Evolutionary conservation across 192 early-diverging fungal species (phyloP).

Genomic region (Powellomyces hirtus): DNA sequence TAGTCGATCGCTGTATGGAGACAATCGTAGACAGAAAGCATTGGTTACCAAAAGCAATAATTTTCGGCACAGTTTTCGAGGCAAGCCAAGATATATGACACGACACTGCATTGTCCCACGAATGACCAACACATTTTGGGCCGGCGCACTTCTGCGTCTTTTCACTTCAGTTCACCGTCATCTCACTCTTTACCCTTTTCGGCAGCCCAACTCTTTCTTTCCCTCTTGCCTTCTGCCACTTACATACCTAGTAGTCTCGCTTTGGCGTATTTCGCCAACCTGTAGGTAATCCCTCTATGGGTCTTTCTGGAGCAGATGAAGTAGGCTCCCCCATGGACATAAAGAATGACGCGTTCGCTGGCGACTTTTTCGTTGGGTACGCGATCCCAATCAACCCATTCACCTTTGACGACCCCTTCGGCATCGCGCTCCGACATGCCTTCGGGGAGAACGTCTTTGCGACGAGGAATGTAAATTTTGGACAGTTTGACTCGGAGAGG

Average conservation of each 20-base stretch:
- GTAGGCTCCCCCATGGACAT: slow-evolving; percentile 69
- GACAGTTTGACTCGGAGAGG: slow-evolving; percentile 17
- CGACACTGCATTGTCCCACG: no score
- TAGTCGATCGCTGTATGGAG: slow-evolving; percentile 62
- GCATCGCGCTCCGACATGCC: slow-evolving; percentile 27
- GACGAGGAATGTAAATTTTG: slow-evolving; percentile 35
- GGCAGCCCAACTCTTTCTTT: no score
- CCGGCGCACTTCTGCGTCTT: no score
- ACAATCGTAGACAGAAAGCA: neutral
- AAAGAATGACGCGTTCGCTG: slow-evolving; percentile 60
- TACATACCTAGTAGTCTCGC: slow-evolving; percentile 44
- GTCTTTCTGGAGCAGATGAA: slow-evolving; percentile 36
- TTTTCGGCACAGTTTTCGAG: neutral
- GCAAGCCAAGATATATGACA: neutral
- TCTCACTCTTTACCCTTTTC: no score
- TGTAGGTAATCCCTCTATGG: slow-evolving; percentile 34
- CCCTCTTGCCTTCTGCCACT: no score
- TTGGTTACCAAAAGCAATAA: neutral
- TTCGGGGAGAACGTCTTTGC: slow-evolving; percentile 27
- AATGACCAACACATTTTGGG: no score
- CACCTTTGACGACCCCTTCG: slow-evolving; percentile 37
- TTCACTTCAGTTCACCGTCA: no score
- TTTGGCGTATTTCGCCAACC: slow-evolving; percentile 50
- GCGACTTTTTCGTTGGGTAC: neutral
- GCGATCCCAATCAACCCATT: slow-evolving; percentile 40